Percentiles rank a stretch among this genome's conserved stretches.
Conservation (phyloP, 2,329 filamentous ascomycete species). For the Cytospora paraplurivora region DNA sequence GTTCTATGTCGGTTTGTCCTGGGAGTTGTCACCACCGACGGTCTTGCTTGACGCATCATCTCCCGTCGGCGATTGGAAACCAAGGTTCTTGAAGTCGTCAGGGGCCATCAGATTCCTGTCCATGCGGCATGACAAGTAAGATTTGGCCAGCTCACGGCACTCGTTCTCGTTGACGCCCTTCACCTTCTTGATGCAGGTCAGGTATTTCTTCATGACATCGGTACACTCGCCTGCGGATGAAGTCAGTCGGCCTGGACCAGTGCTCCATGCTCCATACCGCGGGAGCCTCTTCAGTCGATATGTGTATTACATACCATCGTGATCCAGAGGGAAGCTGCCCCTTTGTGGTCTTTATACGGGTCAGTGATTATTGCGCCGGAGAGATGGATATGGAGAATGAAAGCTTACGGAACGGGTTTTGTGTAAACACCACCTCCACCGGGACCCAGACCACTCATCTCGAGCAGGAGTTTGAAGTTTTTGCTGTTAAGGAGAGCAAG, state of each 20-base stretch:
- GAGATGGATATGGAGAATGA: not conserved
- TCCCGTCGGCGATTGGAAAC: slow-evolving; percentile 59
- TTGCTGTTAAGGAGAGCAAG: not conserved
- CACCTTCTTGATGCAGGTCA: slow-evolving; percentile 82
- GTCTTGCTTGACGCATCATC: slow-evolving; percentile 36
- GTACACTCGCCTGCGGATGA: slow-evolving; percentile 79
- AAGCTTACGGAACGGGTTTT: slow-evolving; percentile 40
- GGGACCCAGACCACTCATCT: slow-evolving; percentile 39
- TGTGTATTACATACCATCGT: slow-evolving; percentile 61
- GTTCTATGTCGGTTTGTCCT: slow-evolving; percentile 35
- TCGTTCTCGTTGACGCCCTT: slow-evolving; percentile 83
- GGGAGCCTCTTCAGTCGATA: not conserved
- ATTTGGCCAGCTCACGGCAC: slow-evolving; percentile 83
- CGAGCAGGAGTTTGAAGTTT: slow-evolving; percentile 19
- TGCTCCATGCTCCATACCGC: slow-evolving; percentile 1
- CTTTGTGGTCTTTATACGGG: slow-evolving; percentile 69
- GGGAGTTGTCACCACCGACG: slow-evolving; percentile 31
- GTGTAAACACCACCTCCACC: slow-evolving; percentile 36
- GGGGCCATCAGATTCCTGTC: slow-evolving; percentile 96
- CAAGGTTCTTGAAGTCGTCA: slow-evolving; percentile 93
- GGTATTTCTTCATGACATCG: slow-evolving; percentile 79
- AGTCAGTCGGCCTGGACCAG: not conserved
- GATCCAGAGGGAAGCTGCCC: slow-evolving; percentile 94
- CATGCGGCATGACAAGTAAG: slow-evolving; percentile 91
- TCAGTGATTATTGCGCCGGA: slow-evolving; percentile 1